Evolutionary conservation across 225 moss, liverwort and hornwort genomes (phyloP).

Genomic region (Straminergon stramineum): DNA sequence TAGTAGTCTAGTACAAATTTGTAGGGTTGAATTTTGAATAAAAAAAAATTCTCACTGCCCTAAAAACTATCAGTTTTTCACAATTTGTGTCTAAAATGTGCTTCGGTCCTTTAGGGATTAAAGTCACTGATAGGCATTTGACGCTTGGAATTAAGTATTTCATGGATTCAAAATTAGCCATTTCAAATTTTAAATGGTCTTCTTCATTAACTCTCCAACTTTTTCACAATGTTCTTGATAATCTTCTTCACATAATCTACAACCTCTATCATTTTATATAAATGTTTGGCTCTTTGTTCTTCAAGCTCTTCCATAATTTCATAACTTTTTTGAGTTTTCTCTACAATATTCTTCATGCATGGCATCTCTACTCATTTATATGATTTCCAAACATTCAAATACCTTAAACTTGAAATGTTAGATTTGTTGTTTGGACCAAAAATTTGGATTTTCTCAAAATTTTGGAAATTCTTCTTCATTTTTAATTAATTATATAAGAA

Average conservation of each 20-base stretch:
- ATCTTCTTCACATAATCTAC: background rate
- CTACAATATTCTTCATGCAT: background rate
- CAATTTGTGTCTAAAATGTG: too few species aligned
- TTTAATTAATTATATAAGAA: background rate
- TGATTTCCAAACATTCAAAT: background rate
- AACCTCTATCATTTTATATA: background rate
- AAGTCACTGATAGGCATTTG: background rate
- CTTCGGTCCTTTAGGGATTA: too few species aligned
- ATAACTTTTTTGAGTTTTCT: background rate
- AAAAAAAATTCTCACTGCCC: too few species aligned
- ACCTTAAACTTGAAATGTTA: background rate
- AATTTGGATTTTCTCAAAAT: background rate
- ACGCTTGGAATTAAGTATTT: background rate
- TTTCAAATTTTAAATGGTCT: background rate
- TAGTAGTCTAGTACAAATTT: too few species aligned
- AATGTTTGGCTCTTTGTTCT: background rate
- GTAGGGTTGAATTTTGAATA: too few species aligned
- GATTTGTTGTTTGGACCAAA: background rate
- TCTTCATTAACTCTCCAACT: background rate
- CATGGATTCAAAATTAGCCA: background rate
- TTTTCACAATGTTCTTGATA: background rate
- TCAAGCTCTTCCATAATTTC: background rate
- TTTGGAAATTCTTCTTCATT: background rate
- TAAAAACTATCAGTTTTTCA: too few species aligned
- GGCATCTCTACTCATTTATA: background rate